These are phyloP conservation scores for Clavispora vitiphila DNA, from an alignment of 805 yeast genomes.

Conservation along the genomic window DNA sequence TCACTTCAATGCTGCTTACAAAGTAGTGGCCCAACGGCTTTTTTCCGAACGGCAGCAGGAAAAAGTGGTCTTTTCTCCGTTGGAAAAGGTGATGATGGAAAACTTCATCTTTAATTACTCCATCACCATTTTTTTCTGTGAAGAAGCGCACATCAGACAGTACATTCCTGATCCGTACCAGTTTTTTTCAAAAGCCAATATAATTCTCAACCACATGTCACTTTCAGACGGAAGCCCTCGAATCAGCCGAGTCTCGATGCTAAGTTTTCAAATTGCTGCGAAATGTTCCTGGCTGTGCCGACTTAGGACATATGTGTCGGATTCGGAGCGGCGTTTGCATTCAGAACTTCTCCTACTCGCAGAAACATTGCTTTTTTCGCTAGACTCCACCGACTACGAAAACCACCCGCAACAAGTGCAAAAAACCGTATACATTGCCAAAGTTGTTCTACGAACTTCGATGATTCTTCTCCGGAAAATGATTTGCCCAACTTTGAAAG, in stretches of 20 bases:
- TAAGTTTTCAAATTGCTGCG: slow-evolving; percentile 14
- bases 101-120: slow-evolving; percentile 15
- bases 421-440: slow-evolving; percentile 9
- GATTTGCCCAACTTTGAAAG: slow-evolving; percentile 1
- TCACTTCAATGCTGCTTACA: slow-evolving; percentile 12
- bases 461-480: slow-evolving; percentile 9
- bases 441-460: slow-evolving; percentile 7
- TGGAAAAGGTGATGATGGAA: slow-evolving; percentile 11
- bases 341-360: slow-evolving; percentile 6
- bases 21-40: slow-evolving; percentile 1
- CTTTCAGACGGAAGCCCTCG: slow-evolving; percentile 4
- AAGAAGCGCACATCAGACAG: slow-evolving; percentile 5
- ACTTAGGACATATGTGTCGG: slow-evolving; percentile 6
- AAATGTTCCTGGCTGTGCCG: slow-evolving; percentile 17
- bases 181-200: slow-evolving; percentile 6
- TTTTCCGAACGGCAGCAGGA: neutral
- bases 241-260: slow-evolving; percentile 7
- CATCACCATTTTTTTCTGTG: slow-evolving; percentile 12
- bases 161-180: slow-evolving; percentile 12
- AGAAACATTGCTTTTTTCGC: slow-evolving; percentile 3
- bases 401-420: neutral
- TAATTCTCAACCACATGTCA: slow-evolving; percentile 4
- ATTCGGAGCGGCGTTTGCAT: slow-evolving; percentile 1
- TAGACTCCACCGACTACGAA: neutral
- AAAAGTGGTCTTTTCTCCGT: slow-evolving; percentile 2